These are phyloP conservation scores for Trichoderma orchidacearum DNA, from an alignment of 495 filamentous ascomycete genomes.

Conservation along the genomic window DNA sequence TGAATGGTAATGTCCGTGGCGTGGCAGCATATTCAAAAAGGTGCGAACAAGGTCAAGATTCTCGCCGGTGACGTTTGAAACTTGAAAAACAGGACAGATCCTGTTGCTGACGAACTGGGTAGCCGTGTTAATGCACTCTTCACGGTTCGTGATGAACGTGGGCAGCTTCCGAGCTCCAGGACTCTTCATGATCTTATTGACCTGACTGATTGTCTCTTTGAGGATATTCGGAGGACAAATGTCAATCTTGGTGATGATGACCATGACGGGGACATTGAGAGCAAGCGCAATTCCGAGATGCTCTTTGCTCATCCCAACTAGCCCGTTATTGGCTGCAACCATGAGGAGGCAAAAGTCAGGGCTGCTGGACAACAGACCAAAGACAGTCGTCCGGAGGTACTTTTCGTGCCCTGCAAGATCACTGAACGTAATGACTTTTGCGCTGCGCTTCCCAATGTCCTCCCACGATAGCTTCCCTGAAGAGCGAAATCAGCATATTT, in stretches of 20 bases:
- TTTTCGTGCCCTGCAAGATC: conserved; percentile 93
- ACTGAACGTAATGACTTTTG: conserved; percentile 94
- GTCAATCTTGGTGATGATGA: conserved; percentile 97
- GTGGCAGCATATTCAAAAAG: conserved; percentile 90
- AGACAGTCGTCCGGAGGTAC: conserved; percentile 92
- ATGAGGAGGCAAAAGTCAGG: conserved; percentile 97
- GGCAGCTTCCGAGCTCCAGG: conserved; percentile 92
- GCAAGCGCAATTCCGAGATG: conserved; percentile 92
- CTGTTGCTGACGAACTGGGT: conserved; percentile 91
- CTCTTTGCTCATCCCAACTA: conserved; percentile 97
- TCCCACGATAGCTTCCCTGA: conserved; percentile 70
- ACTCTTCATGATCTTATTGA: conserved; percentile 83
- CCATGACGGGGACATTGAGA: conserved; percentile 94
- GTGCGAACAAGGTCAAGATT: conserved; percentile 66
- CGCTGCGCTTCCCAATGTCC: conserved; percentile 88
- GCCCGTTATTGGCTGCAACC: conserved; percentile 95
- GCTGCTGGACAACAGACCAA: conserved; percentile 85
- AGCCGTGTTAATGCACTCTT: conserved; percentile 88
- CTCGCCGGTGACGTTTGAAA: conserved; percentile 92
- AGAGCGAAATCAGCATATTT: not conserved
- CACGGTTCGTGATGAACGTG: conserved; percentile 86
- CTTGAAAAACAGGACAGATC: conserved; percentile 95
- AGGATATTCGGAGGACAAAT: conserved; percentile 95
- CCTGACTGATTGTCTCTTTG: conserved; percentile 83
- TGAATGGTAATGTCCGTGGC: conserved; percentile 84